phyloP scores from a whole-genome alignment of 345 rosid species.

The Eutrema yunnanense region DNA sequence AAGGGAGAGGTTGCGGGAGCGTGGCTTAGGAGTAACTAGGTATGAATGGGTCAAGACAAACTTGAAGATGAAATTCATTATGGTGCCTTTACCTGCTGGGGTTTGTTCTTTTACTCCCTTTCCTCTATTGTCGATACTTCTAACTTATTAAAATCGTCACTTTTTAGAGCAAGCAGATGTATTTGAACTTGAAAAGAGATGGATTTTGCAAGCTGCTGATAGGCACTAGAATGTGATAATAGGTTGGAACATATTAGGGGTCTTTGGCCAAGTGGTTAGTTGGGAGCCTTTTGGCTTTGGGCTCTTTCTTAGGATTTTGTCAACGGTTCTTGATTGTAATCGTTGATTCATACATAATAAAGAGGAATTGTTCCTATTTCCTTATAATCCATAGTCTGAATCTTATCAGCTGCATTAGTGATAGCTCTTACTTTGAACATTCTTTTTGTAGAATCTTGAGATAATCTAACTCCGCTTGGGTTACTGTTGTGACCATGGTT shows the following conservation, averaged over 20 bases:
- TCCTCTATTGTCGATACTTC: too few species aligned
- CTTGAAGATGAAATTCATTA: slow-evolving; percentile 55
- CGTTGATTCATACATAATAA: background rate
- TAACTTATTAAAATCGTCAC: background rate
- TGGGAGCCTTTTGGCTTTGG: background rate
- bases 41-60: slow-evolving; percentile 89
- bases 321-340: background rate
- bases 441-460: background rate
- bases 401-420: background rate
- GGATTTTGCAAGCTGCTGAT: background rate
- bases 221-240: background rate
- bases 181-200: background rate
- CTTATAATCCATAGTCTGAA: background rate
- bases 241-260: background rate
- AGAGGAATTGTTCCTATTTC: background rate
- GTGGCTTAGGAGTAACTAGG: slow-evolving; percentile 88
- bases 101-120: slow-evolving; percentile 35
- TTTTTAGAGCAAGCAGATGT: background rate
- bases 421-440: background rate
- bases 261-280: background rate
- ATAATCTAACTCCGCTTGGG: background rate
- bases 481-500: slow-evolving; percentile 11
- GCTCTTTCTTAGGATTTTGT: background rate
- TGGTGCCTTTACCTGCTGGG: slow-evolving; percentile 96
- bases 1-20: slow-evolving; percentile 87